Evolutionary conservation across 2,329 filamentous ascomycete genomes (phyloP).

Genomic region (Davidsoniella eucalypti): DNA sequence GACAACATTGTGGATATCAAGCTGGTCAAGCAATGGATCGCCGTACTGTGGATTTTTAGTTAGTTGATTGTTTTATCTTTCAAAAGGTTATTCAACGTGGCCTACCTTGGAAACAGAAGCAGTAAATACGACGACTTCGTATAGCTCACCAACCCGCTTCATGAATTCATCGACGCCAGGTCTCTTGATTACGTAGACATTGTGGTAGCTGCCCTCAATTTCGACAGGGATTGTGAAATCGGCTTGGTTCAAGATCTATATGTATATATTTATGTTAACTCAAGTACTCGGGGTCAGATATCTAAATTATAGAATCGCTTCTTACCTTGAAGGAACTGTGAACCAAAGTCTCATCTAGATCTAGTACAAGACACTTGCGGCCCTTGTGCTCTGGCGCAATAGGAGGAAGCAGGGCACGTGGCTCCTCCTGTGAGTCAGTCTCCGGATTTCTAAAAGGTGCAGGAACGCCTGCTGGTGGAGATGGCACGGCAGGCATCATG

Average conservation of each 20-base stretch:
- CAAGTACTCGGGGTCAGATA: not conserved
- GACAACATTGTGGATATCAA: constrained; percentile 93
- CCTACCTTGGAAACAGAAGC: constrained; percentile 90
- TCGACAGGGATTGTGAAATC: constrained; percentile 98
- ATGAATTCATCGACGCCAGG: constrained; percentile 98
- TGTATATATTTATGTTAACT: not conserved
- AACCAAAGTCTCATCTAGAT: constrained; percentile 90
- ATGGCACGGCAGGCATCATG: constrained; percentile 21
- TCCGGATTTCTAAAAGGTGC: constrained; percentile 5
- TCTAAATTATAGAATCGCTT: not conserved
- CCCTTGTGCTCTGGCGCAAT: constrained; percentile 64
- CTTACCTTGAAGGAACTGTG: constrained; percentile 96
- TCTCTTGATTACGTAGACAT: constrained; percentile 97
- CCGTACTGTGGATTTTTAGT: constrained; percentile 50
- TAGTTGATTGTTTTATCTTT: constrained; percentile 16
- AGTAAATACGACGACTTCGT: constrained; percentile 97
- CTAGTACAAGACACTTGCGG: constrained; percentile 85
- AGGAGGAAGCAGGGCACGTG: constrained; percentile 63
- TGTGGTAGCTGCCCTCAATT: constrained; percentile 97
- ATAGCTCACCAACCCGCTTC: constrained; percentile 93
- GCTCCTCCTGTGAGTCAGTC: constrained; percentile 16
- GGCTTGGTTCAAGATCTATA: constrained; percentile 84
- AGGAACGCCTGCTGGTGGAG: constrained; percentile 22
- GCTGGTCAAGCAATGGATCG: constrained; percentile 84
- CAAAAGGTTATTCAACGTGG: not conserved